Evolutionary conservation across 352 stramenopile genomes (phyloP), one percentile per base, ranked within the genome.

Genomic region (Phytophthora constricta): DNA sequence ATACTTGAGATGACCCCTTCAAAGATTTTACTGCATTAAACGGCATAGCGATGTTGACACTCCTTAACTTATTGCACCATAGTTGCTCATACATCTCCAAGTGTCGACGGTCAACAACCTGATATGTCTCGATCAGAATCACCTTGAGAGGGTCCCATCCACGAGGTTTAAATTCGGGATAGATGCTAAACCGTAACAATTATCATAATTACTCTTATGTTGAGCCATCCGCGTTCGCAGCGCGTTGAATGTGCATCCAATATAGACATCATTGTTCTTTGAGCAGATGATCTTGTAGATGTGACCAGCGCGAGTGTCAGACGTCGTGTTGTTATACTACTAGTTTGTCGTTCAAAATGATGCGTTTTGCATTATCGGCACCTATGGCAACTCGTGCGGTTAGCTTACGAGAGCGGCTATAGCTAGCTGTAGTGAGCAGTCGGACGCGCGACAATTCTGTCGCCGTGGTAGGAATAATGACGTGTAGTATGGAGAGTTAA

Each of bases 101-200:
- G 23, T 48, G 42, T 10, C 4, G 19, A 4, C 2, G 4, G 17
- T 48, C 42, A 4, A 48, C 42, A 26, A 48, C 42, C 3, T 48
- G 3, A 26, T 48, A 48, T n/a, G 42, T 48, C 42, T 48, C 42
- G 23, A 26, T 48, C 39, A 47, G 7, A 47, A 47, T 19, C 39
- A 47, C n/a, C 39, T 47, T 22, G 7, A 37, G 31, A 37, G 7
- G 7, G 31, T 13, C 13, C 31, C 61, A 74, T 65, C 50, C n/a
- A 39, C 11, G 26, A 31, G 2, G 49, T 42, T 48, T 49, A 42
- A 25, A 55, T 58, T 56, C 48, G 60, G 52, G n/a, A 25, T 50
- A 33, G n/a, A 47, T 16, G 39, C 7, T 23, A 23, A 19, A 22
- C 11, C 39, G 7, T 47, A 19, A 16, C 39, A 47, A 19, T 16